These are phyloP conservation scores for Psilocybe subaeruginosa DNA, from an alignment of 768 basidiomycete genomes.

Conservation along the genomic window DNA sequence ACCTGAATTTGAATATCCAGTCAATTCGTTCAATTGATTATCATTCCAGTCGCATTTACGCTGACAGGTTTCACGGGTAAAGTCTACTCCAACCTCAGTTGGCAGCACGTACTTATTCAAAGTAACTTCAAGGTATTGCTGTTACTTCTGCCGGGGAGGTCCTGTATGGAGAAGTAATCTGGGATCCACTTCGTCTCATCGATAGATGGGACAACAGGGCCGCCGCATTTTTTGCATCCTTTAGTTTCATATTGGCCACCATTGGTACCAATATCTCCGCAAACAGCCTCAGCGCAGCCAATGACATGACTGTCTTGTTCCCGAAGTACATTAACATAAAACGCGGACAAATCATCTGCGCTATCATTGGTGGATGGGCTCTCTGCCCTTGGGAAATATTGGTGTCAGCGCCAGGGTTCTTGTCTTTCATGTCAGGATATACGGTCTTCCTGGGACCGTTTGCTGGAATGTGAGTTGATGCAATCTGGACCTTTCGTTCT, in stretches of 20 bases:
- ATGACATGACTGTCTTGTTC: slow-evolving; percentile 81
- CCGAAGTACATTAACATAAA: slow-evolving; percentile 82
- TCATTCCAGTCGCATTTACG: slow-evolving; percentile 81
- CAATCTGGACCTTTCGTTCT: not conserved
- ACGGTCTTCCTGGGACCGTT: slow-evolving; percentile 88
- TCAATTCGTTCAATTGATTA: slow-evolving; percentile 73
- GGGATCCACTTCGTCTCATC: slow-evolving; percentile 81
- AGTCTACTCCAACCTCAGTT: not conserved
- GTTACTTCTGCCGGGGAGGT: slow-evolving; percentile 77
- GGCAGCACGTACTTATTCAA: not conserved
- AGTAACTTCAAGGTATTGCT: slow-evolving; percentile 53
- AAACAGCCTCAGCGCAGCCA: slow-evolving; percentile 73
- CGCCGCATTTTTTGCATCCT: slow-evolving; percentile 81
- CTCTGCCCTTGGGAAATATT: slow-evolving; percentile 90
- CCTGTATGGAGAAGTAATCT: slow-evolving; percentile 65
- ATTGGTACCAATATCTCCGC: slow-evolving; percentile 79
- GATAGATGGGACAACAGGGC: slow-evolving; percentile 85
- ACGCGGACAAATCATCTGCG: slow-evolving; percentile 79
- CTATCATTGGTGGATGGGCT: slow-evolving; percentile 82
- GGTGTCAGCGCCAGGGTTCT: slow-evolving; percentile 63
- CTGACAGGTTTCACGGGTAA: slow-evolving; percentile 70
- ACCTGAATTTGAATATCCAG: slow-evolving; percentile 30
- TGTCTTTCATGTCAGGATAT: slow-evolving; percentile 82
- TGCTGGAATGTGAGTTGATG: slow-evolving; percentile 63
- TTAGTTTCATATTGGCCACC: slow-evolving; percentile 74